phyloP scores from a whole-genome alignment of 2,329 filamentous ascomycete genomes.

The Madurella mycetomatis region DNA sequence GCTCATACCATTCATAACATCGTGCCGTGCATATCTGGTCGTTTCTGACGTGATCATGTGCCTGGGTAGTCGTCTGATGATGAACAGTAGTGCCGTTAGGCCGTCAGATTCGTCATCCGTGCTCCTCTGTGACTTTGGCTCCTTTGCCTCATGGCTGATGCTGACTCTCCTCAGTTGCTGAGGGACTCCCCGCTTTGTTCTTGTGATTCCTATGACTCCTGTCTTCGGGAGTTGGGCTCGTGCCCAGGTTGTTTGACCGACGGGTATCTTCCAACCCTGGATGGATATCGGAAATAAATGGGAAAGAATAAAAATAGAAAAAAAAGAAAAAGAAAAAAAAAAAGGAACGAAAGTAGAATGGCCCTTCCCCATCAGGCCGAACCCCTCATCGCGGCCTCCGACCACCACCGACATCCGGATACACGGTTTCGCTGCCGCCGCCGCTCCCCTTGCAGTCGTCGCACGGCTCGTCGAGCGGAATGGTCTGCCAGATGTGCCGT shows the following conservation, averaged over 20 bases:
- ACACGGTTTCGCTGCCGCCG: slow-evolving; percentile 22
- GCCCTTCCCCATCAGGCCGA: neutral
- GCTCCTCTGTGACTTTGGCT: neutral
- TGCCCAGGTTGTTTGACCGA: too few species aligned
- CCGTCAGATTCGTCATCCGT: neutral
- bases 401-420: neutral
- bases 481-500: slow-evolving; percentile 35
- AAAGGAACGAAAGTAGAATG: neutral
- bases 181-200: too few species aligned
- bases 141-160: neutral
- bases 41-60: neutral
- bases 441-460: slow-evolving; percentile 29
- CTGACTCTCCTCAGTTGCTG: neutral
- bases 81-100: neutral
- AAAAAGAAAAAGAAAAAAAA: neutral
- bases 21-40: neutral
- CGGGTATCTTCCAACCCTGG: neutral
- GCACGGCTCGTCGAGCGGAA: slow-evolving; percentile 34
- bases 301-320: neutral
- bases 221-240: too few species aligned
- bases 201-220: too few species aligned
- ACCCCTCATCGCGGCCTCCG: neutral
- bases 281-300: too few species aligned
- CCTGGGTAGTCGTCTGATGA: neutral
- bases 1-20: neutral